phyloP scores from a whole-genome alignment of 2,329 filamentous ascomycete genomes.

The Hypoxylon sp. region DNA sequence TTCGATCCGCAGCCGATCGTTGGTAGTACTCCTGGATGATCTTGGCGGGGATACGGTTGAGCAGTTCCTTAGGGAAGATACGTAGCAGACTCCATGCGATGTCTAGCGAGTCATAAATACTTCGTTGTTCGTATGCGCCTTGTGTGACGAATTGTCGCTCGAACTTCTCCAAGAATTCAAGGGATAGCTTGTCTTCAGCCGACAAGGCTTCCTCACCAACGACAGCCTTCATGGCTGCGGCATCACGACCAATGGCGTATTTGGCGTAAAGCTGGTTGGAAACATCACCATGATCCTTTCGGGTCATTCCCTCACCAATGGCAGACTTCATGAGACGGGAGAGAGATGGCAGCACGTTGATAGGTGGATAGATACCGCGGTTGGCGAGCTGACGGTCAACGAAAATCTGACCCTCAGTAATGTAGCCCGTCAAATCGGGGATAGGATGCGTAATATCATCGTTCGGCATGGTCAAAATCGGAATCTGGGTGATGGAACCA shows the following conservation, averaged over 20 bases:
- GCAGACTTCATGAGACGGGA: constrained; percentile 99
- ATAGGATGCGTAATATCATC: constrained; percentile 99
- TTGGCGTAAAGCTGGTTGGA: constrained; percentile 99
- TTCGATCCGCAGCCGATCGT: constrained; percentile 73
- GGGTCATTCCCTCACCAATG: constrained; percentile 96
- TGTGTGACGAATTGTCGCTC: constrained; percentile 95
- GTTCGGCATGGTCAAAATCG: constrained; percentile 99
- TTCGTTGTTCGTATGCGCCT: constrained; percentile 90
- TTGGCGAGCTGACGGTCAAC: constrained; percentile 94
- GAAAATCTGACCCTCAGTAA: constrained; percentile 99
- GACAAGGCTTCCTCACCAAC: constrained; percentile 98
- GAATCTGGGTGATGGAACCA: constrained; percentile 98
- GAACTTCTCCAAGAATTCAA: constrained; percentile 99
- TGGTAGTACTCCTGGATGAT: constrained; percentile 87
- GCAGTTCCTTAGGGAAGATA: constrained; percentile 97
- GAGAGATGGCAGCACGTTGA: constrained; percentile 97
- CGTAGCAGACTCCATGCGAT: constrained; percentile 96
- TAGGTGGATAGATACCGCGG: constrained; percentile 97
- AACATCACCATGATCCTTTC: constrained; percentile 97
- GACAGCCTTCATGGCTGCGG: constrained; percentile 98
- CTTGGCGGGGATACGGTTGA: constrained; percentile 94
- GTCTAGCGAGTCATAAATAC: constrained; percentile 93
- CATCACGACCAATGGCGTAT: constrained; percentile 98
- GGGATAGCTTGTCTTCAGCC: constrained; percentile 94
- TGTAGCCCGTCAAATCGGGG: constrained; percentile 98